Percentiles rank a stretch among this genome's conserved stretches.
phyloP scores from a whole-genome alignment of 129 eudicot genomes.

The carrot (Daucus carota) region DH1_v3.0 NC_030381.2:47621501-47622000 shows the following conservation, averaged over 20 bases:
- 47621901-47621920: too few relatives aligned
- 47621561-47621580: not conserved
- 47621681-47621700: conserved; percentile 76
- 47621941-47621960: too few relatives aligned
- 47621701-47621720: conserved; percentile 16
- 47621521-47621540: too few relatives aligned
- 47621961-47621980: too few relatives aligned
- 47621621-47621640: conserved; percentile 90
- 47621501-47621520: too few relatives aligned
- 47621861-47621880: too few relatives aligned
- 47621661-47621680: conserved; percentile 92
- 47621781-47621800: not conserved
- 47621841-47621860: not conserved
- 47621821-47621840: not conserved
- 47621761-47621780: not conserved
- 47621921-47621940: too few relatives aligned
- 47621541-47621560: not conserved
- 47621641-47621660: conserved; percentile 67
- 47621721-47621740: not conserved
- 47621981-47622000: too few relatives aligned
- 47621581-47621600: conserved; percentile 89
- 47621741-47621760: not conserved
- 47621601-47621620: conserved; percentile 81
- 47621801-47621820: too few relatives aligned
- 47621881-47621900: too few relatives aligned